Evolutionary conservation across 495 filamentous ascomycete species (phyloP).

Genomic region (Aspergillus sclerotioniger): DNA sequence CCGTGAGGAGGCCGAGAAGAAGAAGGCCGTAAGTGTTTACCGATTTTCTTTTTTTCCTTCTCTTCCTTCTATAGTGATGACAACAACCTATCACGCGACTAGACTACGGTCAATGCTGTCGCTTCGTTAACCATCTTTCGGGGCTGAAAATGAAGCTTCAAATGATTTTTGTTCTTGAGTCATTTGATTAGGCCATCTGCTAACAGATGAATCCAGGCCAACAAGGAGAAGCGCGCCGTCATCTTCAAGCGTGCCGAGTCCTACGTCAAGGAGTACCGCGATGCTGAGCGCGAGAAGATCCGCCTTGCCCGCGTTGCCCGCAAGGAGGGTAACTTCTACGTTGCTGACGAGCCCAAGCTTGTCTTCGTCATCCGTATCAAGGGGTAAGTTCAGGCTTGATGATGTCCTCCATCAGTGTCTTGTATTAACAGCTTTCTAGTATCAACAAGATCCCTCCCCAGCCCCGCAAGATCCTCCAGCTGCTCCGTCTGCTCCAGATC

Average conservation of each 20-base stretch:
- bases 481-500: slow-evolving; percentile 98
- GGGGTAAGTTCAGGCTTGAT: too few relatives aligned
- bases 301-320: slow-evolving; percentile 84
- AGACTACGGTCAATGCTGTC: slow-evolving; percentile 95
- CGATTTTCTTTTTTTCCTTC: slow-evolving; percentile 19
- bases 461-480: slow-evolving; percentile 99
- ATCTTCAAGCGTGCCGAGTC: slow-evolving; percentile 99
- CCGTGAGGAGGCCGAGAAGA: slow-evolving; percentile 73
- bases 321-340: slow-evolving; percentile 89
- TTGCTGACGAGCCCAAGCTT: slow-evolving; percentile 90
- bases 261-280: slow-evolving; percentile 99
- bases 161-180: slow-evolving; percentile 20
- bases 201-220: slow-evolving; percentile 62
- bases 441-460: slow-evolving; percentile 99
- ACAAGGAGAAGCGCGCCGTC: slow-evolving; percentile 93
- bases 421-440: slow-evolving; percentile 48
- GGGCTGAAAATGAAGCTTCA: slow-evolving; percentile 71
- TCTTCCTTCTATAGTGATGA: slow-evolving; percentile 60
- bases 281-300: slow-evolving; percentile 97
- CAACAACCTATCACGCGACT: slow-evolving; percentile 78
- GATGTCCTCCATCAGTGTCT: slow-evolving; percentile 28
- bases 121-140: slow-evolving; percentile 99
- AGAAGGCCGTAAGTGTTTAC: slow-evolving; percentile 75
- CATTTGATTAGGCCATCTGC: slow-evolving; percentile 24
- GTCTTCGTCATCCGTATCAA: slow-evolving; percentile 99